Conservation (phyloP, 176 grass and related monocot genomes). For the Hordeum vulgare region DNA sequence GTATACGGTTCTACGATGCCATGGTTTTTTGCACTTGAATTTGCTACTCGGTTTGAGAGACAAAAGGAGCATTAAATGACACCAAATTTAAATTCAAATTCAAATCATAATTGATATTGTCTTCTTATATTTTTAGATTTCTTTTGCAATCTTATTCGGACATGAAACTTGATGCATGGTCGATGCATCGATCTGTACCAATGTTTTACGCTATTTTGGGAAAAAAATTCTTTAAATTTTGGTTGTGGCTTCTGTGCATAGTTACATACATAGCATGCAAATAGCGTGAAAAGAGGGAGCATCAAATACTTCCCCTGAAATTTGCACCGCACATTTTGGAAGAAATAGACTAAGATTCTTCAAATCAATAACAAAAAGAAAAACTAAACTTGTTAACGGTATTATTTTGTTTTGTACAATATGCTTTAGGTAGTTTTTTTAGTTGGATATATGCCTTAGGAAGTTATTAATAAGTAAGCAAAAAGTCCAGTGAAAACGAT, state of each 20-base stretch:
- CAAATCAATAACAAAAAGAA: neutral
- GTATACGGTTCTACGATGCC: neutral
- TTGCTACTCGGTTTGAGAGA: neutral
- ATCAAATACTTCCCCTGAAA: neutral
- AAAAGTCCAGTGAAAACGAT: no score
- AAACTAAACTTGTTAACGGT: neutral
- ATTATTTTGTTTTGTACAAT: neutral
- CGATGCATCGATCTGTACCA: neutral
- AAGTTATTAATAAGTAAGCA: no score
- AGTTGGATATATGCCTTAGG: no score
- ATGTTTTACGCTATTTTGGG: neutral
- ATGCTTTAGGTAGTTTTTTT: no score
- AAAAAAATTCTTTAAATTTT: neutral
- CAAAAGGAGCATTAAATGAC: neutral
- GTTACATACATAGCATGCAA: no score
- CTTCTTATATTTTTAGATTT: no score
- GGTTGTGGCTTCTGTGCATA: neutral
- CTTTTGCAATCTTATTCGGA: neutral
- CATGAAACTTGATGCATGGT: neutral
- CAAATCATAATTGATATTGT: neutral
- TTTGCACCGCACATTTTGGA: neutral
- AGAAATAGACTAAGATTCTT: neutral
- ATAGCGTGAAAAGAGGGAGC: neutral
- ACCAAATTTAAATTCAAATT: neutral
- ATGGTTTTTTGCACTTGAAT: neutral